Evolutionary conservation across 2,329 filamentous ascomycete species (phyloP).

Genomic region (Ophiosphaerella narmari): DNA sequence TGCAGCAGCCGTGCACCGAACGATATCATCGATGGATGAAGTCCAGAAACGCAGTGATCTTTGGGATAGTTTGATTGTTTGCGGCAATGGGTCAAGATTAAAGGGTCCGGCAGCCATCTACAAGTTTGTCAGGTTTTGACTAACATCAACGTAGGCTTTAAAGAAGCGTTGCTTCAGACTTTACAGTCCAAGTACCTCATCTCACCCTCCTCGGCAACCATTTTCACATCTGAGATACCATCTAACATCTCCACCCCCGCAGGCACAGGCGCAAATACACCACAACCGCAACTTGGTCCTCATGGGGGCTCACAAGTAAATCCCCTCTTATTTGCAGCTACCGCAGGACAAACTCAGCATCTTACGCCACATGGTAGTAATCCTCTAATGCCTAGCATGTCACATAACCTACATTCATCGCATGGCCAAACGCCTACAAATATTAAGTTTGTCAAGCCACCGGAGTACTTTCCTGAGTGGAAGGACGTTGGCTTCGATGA

Average conservation of each 20-base stretch:
- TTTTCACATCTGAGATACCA: conserved; percentile 95
- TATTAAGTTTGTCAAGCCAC: conserved; percentile 77
- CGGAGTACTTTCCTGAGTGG: conserved; percentile 90
- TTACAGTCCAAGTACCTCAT: conserved; percentile 84
- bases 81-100: conserved; percentile 80
- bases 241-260: conserved; percentile 90
- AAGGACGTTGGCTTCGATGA: conserved; percentile 78
- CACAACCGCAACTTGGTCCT: conserved; percentile 62
- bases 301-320: conserved; percentile 70
- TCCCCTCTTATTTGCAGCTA: conserved; percentile 88
- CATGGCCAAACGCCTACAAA: conserved; percentile 79
- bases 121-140: conserved; percentile 15
- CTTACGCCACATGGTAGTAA: conserved; percentile 49
- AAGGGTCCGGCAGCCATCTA: conserved; percentile 53
- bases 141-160: conserved; percentile 66
- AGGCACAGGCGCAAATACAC: conserved; percentile 90
- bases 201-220: conserved; percentile 89
- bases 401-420: conserved; percentile 61
- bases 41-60: conserved; percentile 81
- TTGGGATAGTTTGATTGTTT: conserved; percentile 91
- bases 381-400: conserved; percentile 37
- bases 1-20: conserved; percentile 79
- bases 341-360: conserved; percentile 67
- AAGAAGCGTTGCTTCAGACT: conserved; percentile 81
- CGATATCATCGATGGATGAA: conserved; percentile 81